phyloP scores from a whole-genome alignment of 306 rosid species.

The Gastrolobium villosum region DNA sequence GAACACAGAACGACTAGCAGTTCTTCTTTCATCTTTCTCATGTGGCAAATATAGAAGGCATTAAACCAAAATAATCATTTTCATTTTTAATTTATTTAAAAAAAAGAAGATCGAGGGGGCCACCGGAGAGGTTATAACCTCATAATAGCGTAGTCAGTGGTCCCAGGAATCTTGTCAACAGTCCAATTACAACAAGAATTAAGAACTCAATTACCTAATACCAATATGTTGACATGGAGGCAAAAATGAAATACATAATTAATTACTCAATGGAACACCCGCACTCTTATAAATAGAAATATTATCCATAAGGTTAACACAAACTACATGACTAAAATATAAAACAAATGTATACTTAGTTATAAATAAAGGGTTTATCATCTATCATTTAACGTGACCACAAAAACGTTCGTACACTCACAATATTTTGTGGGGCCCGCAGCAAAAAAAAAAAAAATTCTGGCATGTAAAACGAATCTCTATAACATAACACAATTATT shows the following conservation, averaged over 20 bases:
- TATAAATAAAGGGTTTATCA: too few relatives aligned
- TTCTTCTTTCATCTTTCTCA: not conserved
- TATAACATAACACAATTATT: too few relatives aligned
- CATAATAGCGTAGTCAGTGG: not conserved
- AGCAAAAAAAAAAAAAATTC: too few relatives aligned
- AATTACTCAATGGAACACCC: not conserved
- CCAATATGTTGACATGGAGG: not conserved
- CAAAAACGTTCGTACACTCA: too few relatives aligned
- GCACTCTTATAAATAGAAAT: not conserved
- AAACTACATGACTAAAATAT: not conserved
- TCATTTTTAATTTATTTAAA: not conserved
- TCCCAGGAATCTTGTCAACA: slow-evolving; percentile 38
- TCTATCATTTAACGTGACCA: too few relatives aligned
- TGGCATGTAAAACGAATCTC: too few relatives aligned
- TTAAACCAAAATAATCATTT: not conserved
- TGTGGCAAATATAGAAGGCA: slow-evolving; percentile 27
- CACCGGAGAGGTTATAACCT: slow-evolving; percentile 6
- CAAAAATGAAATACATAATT: not conserved
- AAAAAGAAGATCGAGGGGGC: too few relatives aligned
- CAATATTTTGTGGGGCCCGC: too few relatives aligned
- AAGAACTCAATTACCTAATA: slow-evolving; percentile 1
- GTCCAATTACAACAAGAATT: not conserved
- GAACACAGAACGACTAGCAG: slow-evolving; percentile 25
- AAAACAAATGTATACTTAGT: not conserved
- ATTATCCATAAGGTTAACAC: not conserved